Evolutionary conservation across 371 early-diverging fungal species (phyloP).

Genomic region (Mucor piriformis): DNA sequence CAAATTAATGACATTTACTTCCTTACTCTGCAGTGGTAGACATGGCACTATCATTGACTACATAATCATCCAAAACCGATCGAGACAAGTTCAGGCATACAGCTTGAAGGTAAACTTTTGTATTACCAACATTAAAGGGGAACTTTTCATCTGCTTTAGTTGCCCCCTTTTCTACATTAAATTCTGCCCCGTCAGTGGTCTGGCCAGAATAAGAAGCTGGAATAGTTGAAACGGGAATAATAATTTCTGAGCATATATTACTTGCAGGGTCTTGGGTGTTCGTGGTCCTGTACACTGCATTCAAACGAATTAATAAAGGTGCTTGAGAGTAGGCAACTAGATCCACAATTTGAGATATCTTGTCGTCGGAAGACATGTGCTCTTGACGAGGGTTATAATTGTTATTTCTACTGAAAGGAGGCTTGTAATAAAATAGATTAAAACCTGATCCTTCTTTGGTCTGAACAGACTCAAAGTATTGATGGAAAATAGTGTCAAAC

Average conservation of each 20-base stretch:
- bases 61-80: slow-evolving; percentile 18
- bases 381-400: slow-evolving; percentile 1
- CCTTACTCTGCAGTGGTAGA: background rate
- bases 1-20: background rate
- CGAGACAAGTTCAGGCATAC: slow-evolving; percentile 63
- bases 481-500: slow-evolving; percentile 59
- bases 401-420: slow-evolving; percentile 42
- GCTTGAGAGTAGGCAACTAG: slow-evolving; percentile 54
- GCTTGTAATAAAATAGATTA: slow-evolving; percentile 71
- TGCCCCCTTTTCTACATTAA: slow-evolving; percentile 52
- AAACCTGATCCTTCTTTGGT: slow-evolving; percentile 36
- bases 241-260: slow-evolving; percentile 28
- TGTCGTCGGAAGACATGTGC: slow-evolving; percentile 19
- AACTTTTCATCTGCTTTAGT: slow-evolving; percentile 50
- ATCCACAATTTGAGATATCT: slow-evolving; percentile 50
- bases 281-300: slow-evolving; percentile 51
- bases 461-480: slow-evolving; percentile 64
- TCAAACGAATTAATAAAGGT: slow-evolving; percentile 62
- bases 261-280: slow-evolving; percentile 4
- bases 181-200: slow-evolving; percentile 30
- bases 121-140: slow-evolving; percentile 61
- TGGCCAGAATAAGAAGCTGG: slow-evolving; percentile 57
- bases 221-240: slow-evolving; percentile 57
- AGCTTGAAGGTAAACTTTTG: slow-evolving; percentile 60
- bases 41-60: slow-evolving; percentile 6